Evolutionary conservation across 129 eudicot genomes (phyloP).

Genomic region (Cynara cardunculus): DNA sequence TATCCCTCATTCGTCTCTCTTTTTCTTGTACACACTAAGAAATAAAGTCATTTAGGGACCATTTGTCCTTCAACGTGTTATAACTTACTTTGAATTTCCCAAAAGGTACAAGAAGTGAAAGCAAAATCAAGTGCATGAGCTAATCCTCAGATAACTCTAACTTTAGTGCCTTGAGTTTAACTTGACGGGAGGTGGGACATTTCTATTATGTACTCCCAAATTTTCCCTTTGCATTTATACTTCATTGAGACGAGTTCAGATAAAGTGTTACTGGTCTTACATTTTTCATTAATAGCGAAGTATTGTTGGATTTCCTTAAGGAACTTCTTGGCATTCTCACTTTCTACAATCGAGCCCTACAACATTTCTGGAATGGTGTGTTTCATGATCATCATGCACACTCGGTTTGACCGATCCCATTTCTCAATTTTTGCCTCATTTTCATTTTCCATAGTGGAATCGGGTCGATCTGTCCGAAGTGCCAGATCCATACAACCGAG

Average conservation of each 20-base stretch:
- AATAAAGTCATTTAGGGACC: too few relatives aligned
- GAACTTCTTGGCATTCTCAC: neutral
- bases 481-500: neutral
- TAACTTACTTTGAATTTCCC: too few relatives aligned
- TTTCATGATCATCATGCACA: neutral
- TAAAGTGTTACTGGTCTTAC: neutral
- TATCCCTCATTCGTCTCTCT: neutral
- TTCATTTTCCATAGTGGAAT: neutral
- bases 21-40: neutral
- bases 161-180: slow-evolving; percentile 13
- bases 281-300: neutral
- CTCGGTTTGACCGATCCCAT: neutral
- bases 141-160: neutral
- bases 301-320: neutral
- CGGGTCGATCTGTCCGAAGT: neutral
- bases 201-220: slow-evolving; percentile 15
- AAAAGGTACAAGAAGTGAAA: too few relatives aligned
- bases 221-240: neutral
- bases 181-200: slow-evolving; percentile 10
- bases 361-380: neutral
- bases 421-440: neutral
- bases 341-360: neutral
- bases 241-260: neutral
- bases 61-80: too few relatives aligned
- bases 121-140: slow-evolving; percentile 7